phyloP scores from a whole-genome alignment of 1,284 basidiomycete species.

The Vanrija pseudolonga region DNA sequence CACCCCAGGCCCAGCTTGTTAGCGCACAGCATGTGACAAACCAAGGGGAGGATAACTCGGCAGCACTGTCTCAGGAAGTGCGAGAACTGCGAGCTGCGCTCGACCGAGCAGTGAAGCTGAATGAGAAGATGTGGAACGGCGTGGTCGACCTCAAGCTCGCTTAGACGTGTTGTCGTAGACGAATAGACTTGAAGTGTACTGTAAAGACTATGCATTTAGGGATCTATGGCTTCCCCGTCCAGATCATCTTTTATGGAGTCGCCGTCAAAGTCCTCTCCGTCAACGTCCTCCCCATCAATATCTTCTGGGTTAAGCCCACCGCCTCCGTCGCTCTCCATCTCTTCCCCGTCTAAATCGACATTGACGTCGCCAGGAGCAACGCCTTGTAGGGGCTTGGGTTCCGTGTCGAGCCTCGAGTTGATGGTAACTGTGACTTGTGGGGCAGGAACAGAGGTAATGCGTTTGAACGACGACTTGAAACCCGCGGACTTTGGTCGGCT shows the following conservation, averaged over 20 bases:
- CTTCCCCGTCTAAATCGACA: not conserved
- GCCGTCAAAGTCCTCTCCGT: slow-evolving; percentile 28
- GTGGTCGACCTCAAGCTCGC: slow-evolving; percentile 50
- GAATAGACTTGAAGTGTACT: not conserved
- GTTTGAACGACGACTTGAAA: slow-evolving; percentile 48
- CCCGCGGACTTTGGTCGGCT: slow-evolving; percentile 68
- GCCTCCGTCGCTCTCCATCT: not conserved
- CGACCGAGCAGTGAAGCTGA: slow-evolving; percentile 73
- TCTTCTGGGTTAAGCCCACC: slow-evolving; percentile 39
- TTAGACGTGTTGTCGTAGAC: not conserved
- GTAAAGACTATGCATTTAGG: not conserved
- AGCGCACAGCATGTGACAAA: too few species aligned
- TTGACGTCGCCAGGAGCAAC: not conserved
- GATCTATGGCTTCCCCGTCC: slow-evolving; percentile 30
- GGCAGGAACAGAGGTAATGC: slow-evolving; percentile 14
- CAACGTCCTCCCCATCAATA: slow-evolving; percentile 16
- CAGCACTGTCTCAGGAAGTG: slow-evolving; percentile 69
- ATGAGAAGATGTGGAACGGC: slow-evolving; percentile 84
- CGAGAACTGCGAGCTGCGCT: slow-evolving; percentile 63
- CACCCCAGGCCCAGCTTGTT: not conserved
- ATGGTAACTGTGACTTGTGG: too few species aligned
- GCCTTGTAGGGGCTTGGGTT: too few species aligned
- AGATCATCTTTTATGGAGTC: slow-evolving; percentile 47
- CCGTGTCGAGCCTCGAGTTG: too few species aligned
- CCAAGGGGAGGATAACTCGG: slow-evolving; percentile 38